phyloP scores from a whole-genome alignment of 805 yeast genomes.

The Yarrowia sp. region DNA sequence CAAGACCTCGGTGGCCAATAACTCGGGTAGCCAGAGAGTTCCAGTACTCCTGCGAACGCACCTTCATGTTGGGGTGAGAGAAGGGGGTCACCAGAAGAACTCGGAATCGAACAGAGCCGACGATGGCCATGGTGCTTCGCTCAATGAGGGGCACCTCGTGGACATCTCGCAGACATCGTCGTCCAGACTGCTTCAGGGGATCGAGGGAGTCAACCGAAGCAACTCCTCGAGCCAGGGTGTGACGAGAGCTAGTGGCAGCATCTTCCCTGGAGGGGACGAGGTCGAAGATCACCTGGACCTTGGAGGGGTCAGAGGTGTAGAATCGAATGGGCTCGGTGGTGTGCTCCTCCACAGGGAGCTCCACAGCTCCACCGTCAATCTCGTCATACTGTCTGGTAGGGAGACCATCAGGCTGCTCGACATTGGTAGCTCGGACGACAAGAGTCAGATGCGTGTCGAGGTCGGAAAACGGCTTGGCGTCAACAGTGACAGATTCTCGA shows the following conservation, averaged over 20 bases:
- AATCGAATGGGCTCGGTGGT: conserved; percentile 67
- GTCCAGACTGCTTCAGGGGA: conserved; percentile 38
- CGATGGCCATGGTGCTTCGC: conserved; percentile 62
- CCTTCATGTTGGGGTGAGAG: conserved; percentile 61
- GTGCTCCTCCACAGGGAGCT: conserved; percentile 71
- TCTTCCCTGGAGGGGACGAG: conserved; percentile 65
- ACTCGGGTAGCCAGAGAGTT: conserved; percentile 84
- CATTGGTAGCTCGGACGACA: conserved; percentile 50
- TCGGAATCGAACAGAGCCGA: conserved; percentile 79
- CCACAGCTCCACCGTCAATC: conserved; percentile 50
- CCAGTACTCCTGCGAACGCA: conserved; percentile 85
- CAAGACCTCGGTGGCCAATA: conserved; percentile 94
- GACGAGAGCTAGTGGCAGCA: conserved; percentile 45
- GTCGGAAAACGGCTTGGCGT: conserved; percentile 71
- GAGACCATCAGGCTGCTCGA: conserved; percentile 45
- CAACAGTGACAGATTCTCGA: conserved; percentile 72
- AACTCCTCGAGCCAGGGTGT: conserved; percentile 72
- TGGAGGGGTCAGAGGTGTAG: conserved; percentile 46
- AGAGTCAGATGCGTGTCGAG: conserved; percentile 84
- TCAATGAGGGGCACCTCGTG: conserved; percentile 73
- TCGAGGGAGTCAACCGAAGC: conserved; percentile 64
- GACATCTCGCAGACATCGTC: conserved; percentile 4
- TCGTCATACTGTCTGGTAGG: conserved; percentile 4
- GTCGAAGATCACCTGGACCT: conserved; percentile 68
- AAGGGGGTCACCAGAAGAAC: conserved; percentile 70